Base-by-base conservation (phyloP, 495 filamentous ascomycete genomes). In the Amorphotheca resinae region DNA sequence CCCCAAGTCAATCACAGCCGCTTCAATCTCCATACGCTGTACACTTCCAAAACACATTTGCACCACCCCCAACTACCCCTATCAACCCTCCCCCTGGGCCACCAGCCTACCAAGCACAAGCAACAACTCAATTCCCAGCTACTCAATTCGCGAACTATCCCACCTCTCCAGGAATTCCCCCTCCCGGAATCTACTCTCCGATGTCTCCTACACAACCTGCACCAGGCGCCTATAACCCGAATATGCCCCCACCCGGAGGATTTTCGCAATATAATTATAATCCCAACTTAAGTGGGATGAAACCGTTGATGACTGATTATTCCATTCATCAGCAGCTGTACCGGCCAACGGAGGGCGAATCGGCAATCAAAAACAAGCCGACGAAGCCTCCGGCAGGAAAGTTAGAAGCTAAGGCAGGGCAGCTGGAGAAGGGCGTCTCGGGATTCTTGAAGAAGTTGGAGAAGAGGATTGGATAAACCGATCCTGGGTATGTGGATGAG, bases 361-460 rank as follows among this genome's bases (percentile, higher is more conserved):
- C 59, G 3, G 44, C 46, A 1, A 56, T 52, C 3, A 62, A 69
- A 21, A 23, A 41, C 6, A 47, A 45, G 28, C 25, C 38, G 8
- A 21, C 17, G 36, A 69, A 70, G 43, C 56, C 68, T 20, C 47
- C 52, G 9, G 37, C 30, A 31, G 46, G 72, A 14, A 81, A 69
- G 55, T 54, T 93, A 18, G 86, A 88, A 51, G 73, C 80, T 40
- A 63, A 69, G 33, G 78, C 79, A n/a, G 72, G 68, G 1, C 67
- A 70, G 50, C 49, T 91, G 37, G 87, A 95, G 64, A 81, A 76
- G 59, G 78, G 81, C 2, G 76, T 93, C 11, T 80, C 80, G 44
- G 69, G 80, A 26, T 80, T 93, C 59, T 65, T 95, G 54, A 93
- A 87, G 76, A 87, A 77, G 63, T 66, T 94, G 55, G 87, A 94